Conservation (phyloP, 345 rosid species). For the Rhodomyrtus tomentosa region DNA sequence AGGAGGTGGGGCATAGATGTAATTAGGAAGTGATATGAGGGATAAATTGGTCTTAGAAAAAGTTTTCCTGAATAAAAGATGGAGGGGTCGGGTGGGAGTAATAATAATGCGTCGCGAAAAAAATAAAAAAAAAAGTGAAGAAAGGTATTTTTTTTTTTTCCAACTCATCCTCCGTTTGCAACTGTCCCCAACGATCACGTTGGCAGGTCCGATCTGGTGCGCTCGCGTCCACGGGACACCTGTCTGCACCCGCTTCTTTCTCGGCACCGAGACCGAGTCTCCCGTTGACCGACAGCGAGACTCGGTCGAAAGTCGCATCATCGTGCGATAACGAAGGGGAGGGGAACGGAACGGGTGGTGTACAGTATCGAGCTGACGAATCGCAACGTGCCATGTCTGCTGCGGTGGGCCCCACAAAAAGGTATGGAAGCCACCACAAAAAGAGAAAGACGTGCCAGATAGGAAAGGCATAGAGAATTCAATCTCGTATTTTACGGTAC, state of each 20-base stretch:
- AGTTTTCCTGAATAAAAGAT: not conserved
- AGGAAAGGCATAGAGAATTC: not conserved
- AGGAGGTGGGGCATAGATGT: not conserved
- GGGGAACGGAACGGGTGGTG: not conserved
- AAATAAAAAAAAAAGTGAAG: not conserved
- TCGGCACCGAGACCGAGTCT: not conserved
- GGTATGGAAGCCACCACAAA: not conserved
- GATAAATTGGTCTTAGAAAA: conserved; percentile 4
- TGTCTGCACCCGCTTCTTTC: conserved; percentile 1
- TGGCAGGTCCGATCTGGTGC: conserved; percentile 14
- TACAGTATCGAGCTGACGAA: not conserved
- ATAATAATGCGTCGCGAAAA: not conserved
- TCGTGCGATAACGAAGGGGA: not conserved
- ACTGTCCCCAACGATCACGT: conserved; percentile 1
- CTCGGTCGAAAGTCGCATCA: not conserved
- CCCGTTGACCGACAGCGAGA: not conserved
- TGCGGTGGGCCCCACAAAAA: not conserved
- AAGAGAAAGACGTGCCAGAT: not conserved
- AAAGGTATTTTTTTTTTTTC: not conserved
- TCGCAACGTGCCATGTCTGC: not conserved
- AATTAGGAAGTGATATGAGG: not conserved
- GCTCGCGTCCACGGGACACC: conserved; percentile 1
- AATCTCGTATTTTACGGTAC: not conserved
- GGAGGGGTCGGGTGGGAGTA: not conserved
- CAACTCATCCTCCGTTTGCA: not conserved